phyloP scores from a whole-genome alignment of 1,139 yeast species.

The Sugiyamaella grinbergsii region DNA sequence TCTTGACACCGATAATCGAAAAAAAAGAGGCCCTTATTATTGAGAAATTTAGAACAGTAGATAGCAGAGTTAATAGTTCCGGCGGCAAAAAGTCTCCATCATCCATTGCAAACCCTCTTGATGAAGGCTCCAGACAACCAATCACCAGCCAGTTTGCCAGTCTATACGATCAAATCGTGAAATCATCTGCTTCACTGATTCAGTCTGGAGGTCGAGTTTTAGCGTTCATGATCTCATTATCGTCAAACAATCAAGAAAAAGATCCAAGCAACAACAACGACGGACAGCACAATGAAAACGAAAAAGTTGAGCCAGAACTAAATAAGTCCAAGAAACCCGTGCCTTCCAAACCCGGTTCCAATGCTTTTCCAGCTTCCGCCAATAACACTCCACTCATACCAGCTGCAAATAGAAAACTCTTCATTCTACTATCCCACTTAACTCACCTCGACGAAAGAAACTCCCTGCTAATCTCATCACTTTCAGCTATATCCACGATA shows the following conservation, averaged over 20 bases:
- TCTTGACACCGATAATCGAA: constrained; percentile 19
- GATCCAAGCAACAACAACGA: constrained; percentile 10
- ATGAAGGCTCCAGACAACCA: constrained; percentile 9
- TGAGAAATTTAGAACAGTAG: constrained; percentile 4
- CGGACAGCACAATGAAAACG: too few species aligned
- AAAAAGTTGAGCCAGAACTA: too few species aligned
- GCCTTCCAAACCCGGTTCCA: too few species aligned
- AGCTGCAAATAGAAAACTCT: constrained; percentile 31
- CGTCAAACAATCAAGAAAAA: constrained; percentile 18
- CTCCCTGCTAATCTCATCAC: constrained; percentile 39
- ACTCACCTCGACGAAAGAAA: constrained; percentile 31
- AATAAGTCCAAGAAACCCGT: too few species aligned
- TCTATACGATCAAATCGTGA: constrained; percentile 25
- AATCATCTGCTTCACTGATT: constrained; percentile 23
- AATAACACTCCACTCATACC: too few species aligned
- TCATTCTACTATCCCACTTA: constrained; percentile 33
- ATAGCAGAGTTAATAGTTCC: neutral
- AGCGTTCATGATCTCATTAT: constrained; percentile 32
- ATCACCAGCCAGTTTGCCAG: constrained; percentile 26
- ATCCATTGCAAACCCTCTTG: neutral
- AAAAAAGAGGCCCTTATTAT: constrained; percentile 11
- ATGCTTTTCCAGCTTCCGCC: neutral
- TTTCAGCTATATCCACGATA: constrained; percentile 34
- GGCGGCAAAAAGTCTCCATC: neutral
- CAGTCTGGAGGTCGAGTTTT: constrained; percentile 28